A percentile compares a stretch with the other conserved stretches of the same genome.
Evolutionary conservation across 23 red algal species (phyloP).

Genomic region (Gracilariopsis chorda): DNA sequence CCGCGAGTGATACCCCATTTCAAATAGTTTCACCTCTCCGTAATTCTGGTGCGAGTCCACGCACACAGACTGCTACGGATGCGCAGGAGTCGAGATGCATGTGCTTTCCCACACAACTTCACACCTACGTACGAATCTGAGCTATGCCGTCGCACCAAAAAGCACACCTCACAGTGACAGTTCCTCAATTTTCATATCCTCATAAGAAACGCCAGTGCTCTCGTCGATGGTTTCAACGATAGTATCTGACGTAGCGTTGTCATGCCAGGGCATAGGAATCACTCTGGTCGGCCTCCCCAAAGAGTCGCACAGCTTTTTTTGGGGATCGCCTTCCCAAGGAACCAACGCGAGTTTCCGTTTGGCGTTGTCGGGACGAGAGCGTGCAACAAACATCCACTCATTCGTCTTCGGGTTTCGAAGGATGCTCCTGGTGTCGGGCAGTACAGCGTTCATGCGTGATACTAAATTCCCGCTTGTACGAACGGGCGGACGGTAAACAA

Average conservation of each 20-base stretch:
- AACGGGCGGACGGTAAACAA: constrained; percentile 49
- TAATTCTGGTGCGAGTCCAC: too few species aligned
- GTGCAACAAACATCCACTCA: constrained; percentile 32
- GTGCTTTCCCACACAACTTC: too few species aligned
- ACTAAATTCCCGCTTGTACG: not conserved
- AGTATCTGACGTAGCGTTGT: not conserved
- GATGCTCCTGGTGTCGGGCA: constrained; percentile 10
- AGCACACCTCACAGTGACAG: too few species aligned
- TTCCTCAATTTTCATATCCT: constrained; percentile 50
- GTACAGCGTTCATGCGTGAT: not conserved
- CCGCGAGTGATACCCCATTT: too few species aligned
- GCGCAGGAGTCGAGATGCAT: too few species aligned
- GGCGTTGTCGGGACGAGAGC: not conserved
- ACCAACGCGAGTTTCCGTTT: constrained; percentile 54
- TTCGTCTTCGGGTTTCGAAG: constrained; percentile 13
- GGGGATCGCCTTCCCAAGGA: constrained; percentile 10
- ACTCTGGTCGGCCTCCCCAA: not conserved
- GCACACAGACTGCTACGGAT: too few species aligned
- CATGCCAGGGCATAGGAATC: constrained; percentile 68
- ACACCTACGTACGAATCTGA: too few species aligned
- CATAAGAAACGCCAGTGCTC: not conserved
- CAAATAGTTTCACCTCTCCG: too few species aligned
- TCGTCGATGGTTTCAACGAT: not conserved
- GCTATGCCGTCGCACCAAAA: too few species aligned
- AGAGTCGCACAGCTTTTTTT: constrained; percentile 31